Percentiles rank a stretch among this genome's conserved stretches.
phyloP scores from a whole-genome alignment of 352 stramenopile genomes.

The Globisporangium yorkense region DNA sequence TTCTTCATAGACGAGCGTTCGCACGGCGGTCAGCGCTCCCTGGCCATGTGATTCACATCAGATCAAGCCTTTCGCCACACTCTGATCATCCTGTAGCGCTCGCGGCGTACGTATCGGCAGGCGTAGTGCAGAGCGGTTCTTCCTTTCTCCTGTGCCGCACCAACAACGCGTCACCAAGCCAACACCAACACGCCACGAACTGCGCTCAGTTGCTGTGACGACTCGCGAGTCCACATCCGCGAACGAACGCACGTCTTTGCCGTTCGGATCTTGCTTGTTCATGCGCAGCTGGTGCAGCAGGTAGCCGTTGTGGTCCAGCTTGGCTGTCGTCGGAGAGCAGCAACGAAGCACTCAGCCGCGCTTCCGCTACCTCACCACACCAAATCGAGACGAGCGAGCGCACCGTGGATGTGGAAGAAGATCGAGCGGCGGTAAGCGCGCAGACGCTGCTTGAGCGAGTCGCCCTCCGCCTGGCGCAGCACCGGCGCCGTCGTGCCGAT shows the following conservation, averaged over 20 bases:
- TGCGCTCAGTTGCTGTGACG: not conserved
- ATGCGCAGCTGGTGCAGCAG: conserved; percentile 53
- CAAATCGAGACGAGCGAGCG: not conserved
- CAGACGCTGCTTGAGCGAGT: conserved; percentile 62
- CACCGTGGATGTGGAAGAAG: conserved; percentile 77
- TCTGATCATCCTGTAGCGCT: too few species aligned
- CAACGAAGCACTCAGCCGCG: too few species aligned
- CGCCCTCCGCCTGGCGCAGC: conserved; percentile 62
- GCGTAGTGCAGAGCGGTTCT: conserved; percentile 71
- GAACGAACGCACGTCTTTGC: conserved; percentile 44
- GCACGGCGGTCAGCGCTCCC: conserved; percentile 45
- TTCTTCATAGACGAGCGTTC: conserved; percentile 66
- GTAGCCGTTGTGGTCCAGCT: conserved; percentile 66
- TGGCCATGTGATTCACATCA: conserved; percentile 13
- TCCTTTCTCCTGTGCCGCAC: conserved; percentile 51
- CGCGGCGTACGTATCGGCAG: conserved; percentile 42
- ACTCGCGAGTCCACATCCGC: not conserved
- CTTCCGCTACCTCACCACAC: too few species aligned
- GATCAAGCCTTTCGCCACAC: not conserved
- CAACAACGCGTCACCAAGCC: not conserved
- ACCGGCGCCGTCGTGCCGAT: conserved; percentile 53
- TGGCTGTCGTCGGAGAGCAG: conserved; percentile 22
- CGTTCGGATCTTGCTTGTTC: conserved; percentile 64
- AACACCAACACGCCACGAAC: not conserved
- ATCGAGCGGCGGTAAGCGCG: conserved; percentile 63